Conservation (phyloP, 2,329 filamentous ascomycete species). For the Cephalotrichum gorgonifer region DNA sequence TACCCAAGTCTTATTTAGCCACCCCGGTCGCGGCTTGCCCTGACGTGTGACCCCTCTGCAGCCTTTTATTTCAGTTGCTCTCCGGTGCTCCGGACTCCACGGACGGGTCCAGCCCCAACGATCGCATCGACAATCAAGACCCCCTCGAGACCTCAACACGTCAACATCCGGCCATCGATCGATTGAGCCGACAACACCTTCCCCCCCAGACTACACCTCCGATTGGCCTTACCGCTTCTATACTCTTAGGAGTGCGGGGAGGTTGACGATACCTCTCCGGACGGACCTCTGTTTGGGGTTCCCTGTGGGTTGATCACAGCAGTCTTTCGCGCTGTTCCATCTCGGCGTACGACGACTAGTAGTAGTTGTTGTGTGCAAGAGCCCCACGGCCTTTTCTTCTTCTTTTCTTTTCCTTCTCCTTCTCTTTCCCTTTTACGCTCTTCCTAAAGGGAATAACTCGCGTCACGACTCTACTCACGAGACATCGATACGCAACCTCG, state of each 20-base stretch:
- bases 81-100: no score
- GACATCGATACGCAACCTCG: conserved; percentile 5
- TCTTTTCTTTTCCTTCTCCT: not conserved
- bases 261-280: conserved; percentile 6
- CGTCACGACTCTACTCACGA: not conserved
- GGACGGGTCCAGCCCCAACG: not conserved
- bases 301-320: not conserved
- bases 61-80: not conserved
- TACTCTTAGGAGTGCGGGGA: conserved; percentile 5
- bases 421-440: not conserved
- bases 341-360: not conserved
- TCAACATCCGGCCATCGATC: not conserved
- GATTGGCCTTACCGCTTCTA: conserved; percentile 2
- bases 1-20: not conserved
- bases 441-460: not conserved
- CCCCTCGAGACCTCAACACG: not conserved
- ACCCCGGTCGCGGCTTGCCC: not conserved
- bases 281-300: conserved; percentile 6
- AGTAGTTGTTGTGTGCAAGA: not conserved
- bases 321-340: conserved; percentile 1
- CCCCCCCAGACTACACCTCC: not conserved
- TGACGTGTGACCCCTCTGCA: not conserved
- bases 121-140: not conserved
- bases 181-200: not conserved
- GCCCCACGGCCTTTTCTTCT: not conserved